Percentiles rank a stretch among this genome's conserved stretches.
phyloP scores from a whole-genome alignment of 345 rosid genomes.

The Heritiera littoralis region DNA sequence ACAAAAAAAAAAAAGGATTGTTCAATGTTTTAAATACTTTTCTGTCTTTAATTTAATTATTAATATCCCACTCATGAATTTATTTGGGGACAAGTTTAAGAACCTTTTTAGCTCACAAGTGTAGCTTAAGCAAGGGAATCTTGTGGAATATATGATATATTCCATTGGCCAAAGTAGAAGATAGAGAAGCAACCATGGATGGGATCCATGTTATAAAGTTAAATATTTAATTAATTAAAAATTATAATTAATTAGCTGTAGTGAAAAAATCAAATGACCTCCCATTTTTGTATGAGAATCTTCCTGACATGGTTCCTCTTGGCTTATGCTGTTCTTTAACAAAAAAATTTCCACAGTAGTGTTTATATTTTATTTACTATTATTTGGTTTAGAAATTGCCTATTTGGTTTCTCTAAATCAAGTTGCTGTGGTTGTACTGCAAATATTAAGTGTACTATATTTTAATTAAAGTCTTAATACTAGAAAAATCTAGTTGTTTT shows the following conservation, averaged over 20 bases:
- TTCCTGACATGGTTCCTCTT: conserved; percentile 5
- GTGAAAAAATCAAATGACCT: neutral
- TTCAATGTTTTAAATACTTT: neutral
- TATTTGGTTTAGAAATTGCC: neutral
- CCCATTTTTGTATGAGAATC: conserved; percentile 14
- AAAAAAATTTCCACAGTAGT: neutral
- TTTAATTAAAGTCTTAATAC: neutral
- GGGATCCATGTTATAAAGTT: neutral
- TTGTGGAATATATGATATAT: conserved; percentile 14
- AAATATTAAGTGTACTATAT: too few species aligned
- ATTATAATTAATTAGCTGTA: neutral
- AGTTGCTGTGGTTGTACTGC: neutral
- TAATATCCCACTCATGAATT: too few species aligned
- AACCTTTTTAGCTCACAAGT: neutral
- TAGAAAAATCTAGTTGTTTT: neutral
- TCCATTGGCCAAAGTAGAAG: conserved; percentile 8
- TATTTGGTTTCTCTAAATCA: neutral
- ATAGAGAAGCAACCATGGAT: neutral
- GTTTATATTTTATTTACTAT: neutral
- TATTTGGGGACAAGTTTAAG: neutral
- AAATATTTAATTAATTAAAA: conserved; percentile 2
- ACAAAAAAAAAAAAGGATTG: neutral
- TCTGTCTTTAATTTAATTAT: neutral
- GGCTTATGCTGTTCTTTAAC: neutral
- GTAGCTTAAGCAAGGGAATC: neutral